Base-by-base conservation (phyloP, 768 basidiomycete species). In the Termitomyces titanicus region DNA sequence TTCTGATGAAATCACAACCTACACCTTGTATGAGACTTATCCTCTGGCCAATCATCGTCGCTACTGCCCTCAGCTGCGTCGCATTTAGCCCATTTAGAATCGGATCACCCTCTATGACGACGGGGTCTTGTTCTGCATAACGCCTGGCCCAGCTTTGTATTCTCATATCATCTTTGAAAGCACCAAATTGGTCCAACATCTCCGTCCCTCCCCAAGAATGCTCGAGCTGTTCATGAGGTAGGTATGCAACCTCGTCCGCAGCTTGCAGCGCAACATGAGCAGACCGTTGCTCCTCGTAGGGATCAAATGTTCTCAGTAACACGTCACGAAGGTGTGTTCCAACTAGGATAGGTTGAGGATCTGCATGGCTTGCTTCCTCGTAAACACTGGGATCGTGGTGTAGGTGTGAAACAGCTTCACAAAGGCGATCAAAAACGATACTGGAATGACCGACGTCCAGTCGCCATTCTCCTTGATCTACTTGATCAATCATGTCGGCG, bases 11-110 rank as follows among this genome's bases (percentile, higher is more conserved):
- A 44, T 45, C 25, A 20, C 6, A 15, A 74, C 87, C 61, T 67
- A 94, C 92, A 31, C 94, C 94, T 72, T 97, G 94, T 18, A 97
- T 82, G 25, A 97, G 74, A 65, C 89, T 88, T 27, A 92, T 70
- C 40, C 84, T 74, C 61, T 92, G 79, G 6, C 87, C 85, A 44
- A 97, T 77, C 91, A 96, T 94, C 71, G 85, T 78, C 5, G 94
- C 94, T 57, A 94, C 82, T 0, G 94, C 94, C 54, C 82, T 75
- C 48, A 81, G 78, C 67, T 97, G 94, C n/a, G 86, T 88, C 5
- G 67, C 60, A 66, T 96, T 96, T 60, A 97, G 65, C 0, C 75
- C 77, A 0, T 64, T 56, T 1, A 95, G 64, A 7, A 76, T 70
- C 0, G 94, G 94, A 70, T 97, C 94, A 3, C 91, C 91, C 44